A percentile compares a stretch with the other conserved stretches of the same genome.
phyloP scores from a whole-genome alignment of 2,329 filamentous ascomycete genomes.

The Fusarium miscanthi region DNA sequence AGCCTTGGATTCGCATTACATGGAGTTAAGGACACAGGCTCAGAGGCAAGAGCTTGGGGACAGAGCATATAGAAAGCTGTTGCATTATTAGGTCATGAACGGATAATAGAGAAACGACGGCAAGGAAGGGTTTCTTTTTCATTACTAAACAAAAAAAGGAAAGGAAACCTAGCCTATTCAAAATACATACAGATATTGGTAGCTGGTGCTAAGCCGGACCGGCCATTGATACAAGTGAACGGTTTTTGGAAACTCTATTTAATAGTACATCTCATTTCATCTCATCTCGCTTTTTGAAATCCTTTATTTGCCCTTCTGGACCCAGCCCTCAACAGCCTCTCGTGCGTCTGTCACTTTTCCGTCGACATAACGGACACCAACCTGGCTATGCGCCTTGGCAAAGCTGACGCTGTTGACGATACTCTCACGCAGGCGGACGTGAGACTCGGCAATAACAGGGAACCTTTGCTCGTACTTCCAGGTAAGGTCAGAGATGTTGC shows the following conservation, averaged over 20 bases:
- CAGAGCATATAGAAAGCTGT: not conserved
- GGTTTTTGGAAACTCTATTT: slow-evolving; percentile 50
- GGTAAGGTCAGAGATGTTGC: slow-evolving; percentile 84
- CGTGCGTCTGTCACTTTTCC: slow-evolving; percentile 82
- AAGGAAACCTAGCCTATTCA: slow-evolving; percentile 15
- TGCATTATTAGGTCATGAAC: not conserved
- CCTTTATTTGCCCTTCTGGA: slow-evolving; percentile 83
- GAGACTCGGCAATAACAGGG: slow-evolving; percentile 83
- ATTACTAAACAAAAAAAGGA: not conserved
- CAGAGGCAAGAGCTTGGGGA: slow-evolving; percentile 2
- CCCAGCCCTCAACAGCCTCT: slow-evolving; percentile 86
- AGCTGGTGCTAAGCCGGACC: slow-evolving; percentile 21
- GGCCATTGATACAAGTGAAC: slow-evolving; percentile 49
- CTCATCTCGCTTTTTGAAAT: slow-evolving; percentile 46
- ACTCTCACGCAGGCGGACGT: slow-evolving; percentile 76
- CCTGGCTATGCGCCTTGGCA: slow-evolving; percentile 77
- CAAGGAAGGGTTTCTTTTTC: slow-evolving; percentile 4
- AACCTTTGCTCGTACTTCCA: slow-evolving; percentile 95
- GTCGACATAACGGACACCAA: slow-evolving; percentile 78
- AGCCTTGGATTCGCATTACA: slow-evolving; percentile 27
- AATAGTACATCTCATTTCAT: slow-evolving; percentile 53
- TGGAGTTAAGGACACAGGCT: slow-evolving; percentile 36
- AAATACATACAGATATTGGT: slow-evolving; percentile 35
- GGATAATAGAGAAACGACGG: not conserved
- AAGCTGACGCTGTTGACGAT: slow-evolving; percentile 77